Evolutionary conservation across 176 grass and related monocot species (phyloP).

Genomic region (Avena sativa): DNA sequence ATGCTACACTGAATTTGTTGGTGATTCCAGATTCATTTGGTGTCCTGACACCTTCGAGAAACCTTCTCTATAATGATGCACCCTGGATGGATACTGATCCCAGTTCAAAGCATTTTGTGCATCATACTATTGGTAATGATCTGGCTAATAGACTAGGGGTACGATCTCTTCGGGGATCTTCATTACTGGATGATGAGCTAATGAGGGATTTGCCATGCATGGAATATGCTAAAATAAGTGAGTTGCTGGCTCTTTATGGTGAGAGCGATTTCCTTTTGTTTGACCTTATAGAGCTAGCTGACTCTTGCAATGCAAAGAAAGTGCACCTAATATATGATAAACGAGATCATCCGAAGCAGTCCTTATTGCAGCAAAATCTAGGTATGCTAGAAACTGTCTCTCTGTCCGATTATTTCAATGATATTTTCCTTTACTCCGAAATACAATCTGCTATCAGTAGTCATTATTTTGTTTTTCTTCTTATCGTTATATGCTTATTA

Average conservation of each 20-base stretch:
- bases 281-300: slow-evolving; percentile 94
- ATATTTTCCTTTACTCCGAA: slow-evolving; percentile 4
- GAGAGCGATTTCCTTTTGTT: slow-evolving; percentile 88
- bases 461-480: neutral
- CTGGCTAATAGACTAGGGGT: slow-evolving; percentile 86
- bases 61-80: slow-evolving; percentile 94
- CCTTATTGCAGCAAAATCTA: slow-evolving; percentile 90
- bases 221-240: slow-evolving; percentile 86
- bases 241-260: slow-evolving; percentile 87
- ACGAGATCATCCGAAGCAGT: slow-evolving; percentile 88
- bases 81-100: slow-evolving; percentile 84
- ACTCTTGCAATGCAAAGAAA: slow-evolving; percentile 92
- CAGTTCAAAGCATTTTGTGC: slow-evolving; percentile 75
- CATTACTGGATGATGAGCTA: slow-evolving; percentile 88
- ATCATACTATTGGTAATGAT: slow-evolving; percentile 85
- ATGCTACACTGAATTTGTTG: slow-evolving; percentile 69
- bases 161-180: slow-evolving; percentile 77
- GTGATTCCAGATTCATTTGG: slow-evolving; percentile 87
- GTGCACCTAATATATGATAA: slow-evolving; percentile 95
- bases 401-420: slow-evolving; percentile 30
- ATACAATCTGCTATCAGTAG: neutral
- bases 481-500: slow-evolving; percentile 4
- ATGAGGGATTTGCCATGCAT: slow-evolving; percentile 91
- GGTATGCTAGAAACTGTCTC: slow-evolving; percentile 56
- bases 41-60: slow-evolving; percentile 70